Base-by-base conservation (phyloP, 441 rosid genomes). In the Sinapis alba region DNA sequence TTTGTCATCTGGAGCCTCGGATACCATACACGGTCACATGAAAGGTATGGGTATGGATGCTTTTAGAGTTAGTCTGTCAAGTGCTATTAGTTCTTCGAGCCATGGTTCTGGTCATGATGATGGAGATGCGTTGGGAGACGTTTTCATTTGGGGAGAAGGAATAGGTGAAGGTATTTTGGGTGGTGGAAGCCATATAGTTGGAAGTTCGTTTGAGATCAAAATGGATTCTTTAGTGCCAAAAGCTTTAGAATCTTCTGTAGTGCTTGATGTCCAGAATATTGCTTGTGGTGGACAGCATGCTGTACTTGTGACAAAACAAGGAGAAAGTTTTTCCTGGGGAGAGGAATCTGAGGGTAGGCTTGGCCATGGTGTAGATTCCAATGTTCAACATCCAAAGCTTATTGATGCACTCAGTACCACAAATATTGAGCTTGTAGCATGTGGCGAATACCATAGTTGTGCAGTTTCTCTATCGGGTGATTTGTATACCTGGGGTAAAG, bases 31-130 rank as follows among this genome's bases (percentile, higher is more conserved):
- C 82, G 87, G 92, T 68, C 94, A 88, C 74, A 82, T 87, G 90
- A 95, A 80, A 77, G 77, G 84, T 54, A 84, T 80, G 83, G 68
- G 78, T 24, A 71, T 83, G 86, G 99, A 95, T 81, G 86, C 92
- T 78, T 88, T 88, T 76, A 89, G 99, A 85, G 99, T 95, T 73
- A 92, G 99, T 82, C 76, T 95, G 72, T 95, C 97, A 41, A 95
- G 99, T 87, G 97, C 98, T 58, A 90, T 95, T 80, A 92, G 99
- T 80, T 93, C 98, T 24, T 90, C 97, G 66, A 95, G 98, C 83
- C 98, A 91, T 79, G 99, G 98, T 68, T 95, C 99, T 77, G 98
- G 99, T 74, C 97, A 93, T 84, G 98, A 95, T 84, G 99, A 93
- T 71, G 94, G 97, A 71, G 98, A 93, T 78, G 90, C 99, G 53